Base-by-base conservation (phyloP, 768 basidiomycete species). In the Suillus luteus region DNA sequence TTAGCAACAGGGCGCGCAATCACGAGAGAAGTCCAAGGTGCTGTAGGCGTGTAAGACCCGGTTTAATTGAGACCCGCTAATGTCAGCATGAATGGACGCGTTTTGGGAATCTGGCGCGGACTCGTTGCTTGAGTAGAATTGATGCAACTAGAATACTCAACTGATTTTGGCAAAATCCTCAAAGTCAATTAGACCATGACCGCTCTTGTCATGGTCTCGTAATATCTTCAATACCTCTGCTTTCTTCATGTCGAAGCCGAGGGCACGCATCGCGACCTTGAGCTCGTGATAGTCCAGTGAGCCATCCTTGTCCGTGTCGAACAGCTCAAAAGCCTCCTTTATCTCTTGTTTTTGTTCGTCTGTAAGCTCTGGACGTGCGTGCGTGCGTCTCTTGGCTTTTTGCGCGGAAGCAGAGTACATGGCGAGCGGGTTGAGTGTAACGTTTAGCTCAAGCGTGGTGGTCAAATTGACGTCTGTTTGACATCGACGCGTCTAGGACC, bases 191-290 rank as follows among this genome's bases (percentile, higher is more conserved):
- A 95, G 78, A 8, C 87, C 87, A 65, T 86, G 86, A 2, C 89
- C 91, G 3, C 86, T 86, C 79, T 92, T 92, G 76, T 95, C 93
- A 68, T 95, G 88, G 72, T 98, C 96, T 35, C 95, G 82, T 60
- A 99, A 81, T 35, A 98, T 83, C 76, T 98, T 99, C 69, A 99
- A 80, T 49, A 99, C 96, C 76, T 99, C 97, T 0, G 94, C 94
- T 80, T 99, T 99, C 83, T 99, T 99, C 79, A 97, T 75, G 75
- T 99, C 97, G 74, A 99, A 99, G 1, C 97, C 97, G 64, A 99
- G 79, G 1, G 97, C 97, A 52, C 97, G 86, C 93, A 99, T 96
- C 59, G 96, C 95, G 71, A 99, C 97, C 77, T 99, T 99, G 71
- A 99, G 85, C 75, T 99, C 97, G 79, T 99, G 97, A 78, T 99